Base-by-base conservation (phyloP, 495 filamentous ascomycete genomes). In the Talaromyces thailandensis region DNA sequence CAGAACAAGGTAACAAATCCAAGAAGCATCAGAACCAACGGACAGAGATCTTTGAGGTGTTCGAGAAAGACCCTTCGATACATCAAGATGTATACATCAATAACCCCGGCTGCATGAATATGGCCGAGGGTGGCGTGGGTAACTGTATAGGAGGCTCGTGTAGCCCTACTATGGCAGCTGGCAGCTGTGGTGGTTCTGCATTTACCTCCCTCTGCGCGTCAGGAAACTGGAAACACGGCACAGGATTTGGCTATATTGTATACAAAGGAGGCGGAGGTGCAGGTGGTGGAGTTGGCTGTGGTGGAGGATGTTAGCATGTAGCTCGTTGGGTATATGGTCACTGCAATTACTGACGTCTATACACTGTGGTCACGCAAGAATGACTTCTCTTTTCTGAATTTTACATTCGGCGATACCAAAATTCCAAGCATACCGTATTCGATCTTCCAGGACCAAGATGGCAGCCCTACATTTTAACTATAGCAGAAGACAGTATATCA, bases 151-250 rank as follows among this genome's bases (percentile, higher is more conserved):
- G 70, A 14, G 80, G 80, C n/a, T 74, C 75, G 32, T 82, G 83
- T 70, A 81, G 76, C 0, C 84, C 76, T n/a, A 80, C 70, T 1
- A 82, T 78, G 12, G 81, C 82, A n/a, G 80, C 79, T 31, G 81
- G 83, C 1, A 71, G 71, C 12, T 81, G 81, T 64, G 79, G 76
- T 60, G 80, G 80, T 23, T 68, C 67, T 57, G 11, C 29, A 35
- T 57, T 35, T 31, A 57, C 26, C 3, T 57, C 55, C 12, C 55
- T 57, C 16, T 31, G 29, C 18, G 26, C 55, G 9, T 21, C 26
- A 35, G 8, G 55, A 31, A 5, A 3, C 28, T 35, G 23, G 29
- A 57, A 2, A 18, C 53, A 56, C 8, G 55, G 55, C 26, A 32
- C 7, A n/a, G 55, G 55, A 21, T 57, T 57, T 57, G 55, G 28